Conservation (phyloP, 352 stramenopile genomes). For the Pythium plurisporium region DNA sequence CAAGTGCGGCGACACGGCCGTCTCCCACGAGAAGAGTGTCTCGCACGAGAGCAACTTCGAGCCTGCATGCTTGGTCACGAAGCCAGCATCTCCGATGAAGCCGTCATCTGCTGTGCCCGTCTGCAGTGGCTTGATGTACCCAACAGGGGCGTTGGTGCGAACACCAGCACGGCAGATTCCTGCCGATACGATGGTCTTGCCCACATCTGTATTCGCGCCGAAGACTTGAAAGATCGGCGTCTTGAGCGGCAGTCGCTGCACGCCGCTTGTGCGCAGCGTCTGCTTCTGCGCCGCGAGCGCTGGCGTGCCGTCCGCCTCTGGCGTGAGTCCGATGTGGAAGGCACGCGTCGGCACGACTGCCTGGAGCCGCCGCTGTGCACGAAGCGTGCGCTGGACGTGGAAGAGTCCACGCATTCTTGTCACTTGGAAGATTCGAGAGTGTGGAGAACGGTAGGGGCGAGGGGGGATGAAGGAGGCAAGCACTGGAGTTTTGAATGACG, state of each 20-base stretch:
- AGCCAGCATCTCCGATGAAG: slow-evolving; percentile 81
- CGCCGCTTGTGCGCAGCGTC: slow-evolving; percentile 49
- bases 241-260: slow-evolving; percentile 44
- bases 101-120: slow-evolving; percentile 78
- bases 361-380: slow-evolving; percentile 5
- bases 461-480: background rate
- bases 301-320: slow-evolving; percentile 26
- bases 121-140: slow-evolving; percentile 97
- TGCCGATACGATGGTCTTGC: slow-evolving; percentile 95
- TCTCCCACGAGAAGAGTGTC: slow-evolving; percentile 94
- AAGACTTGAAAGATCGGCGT: slow-evolving; percentile 90
- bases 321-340: slow-evolving; percentile 49
- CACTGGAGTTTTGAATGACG: slow-evolving; percentile 1
- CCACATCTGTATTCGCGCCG: slow-evolving; percentile 97
- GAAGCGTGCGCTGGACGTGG: slow-evolving; percentile 12
- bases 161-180: slow-evolving; percentile 86
- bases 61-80: slow-evolving; percentile 56
- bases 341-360: background rate
- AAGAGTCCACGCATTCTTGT: slow-evolving; percentile 9
- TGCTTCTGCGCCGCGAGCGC: slow-evolving; percentile 42
- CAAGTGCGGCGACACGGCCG: slow-evolving; percentile 92
- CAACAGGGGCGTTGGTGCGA: slow-evolving; percentile 30
- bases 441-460: background rate
- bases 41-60: slow-evolving; percentile 42
- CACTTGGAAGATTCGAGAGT: background rate